These are phyloP conservation scores for Thinopyrum elongatum DNA, from an alignment of 176 grass and related monocot genomes.

Conservation along the genomic window DNA sequence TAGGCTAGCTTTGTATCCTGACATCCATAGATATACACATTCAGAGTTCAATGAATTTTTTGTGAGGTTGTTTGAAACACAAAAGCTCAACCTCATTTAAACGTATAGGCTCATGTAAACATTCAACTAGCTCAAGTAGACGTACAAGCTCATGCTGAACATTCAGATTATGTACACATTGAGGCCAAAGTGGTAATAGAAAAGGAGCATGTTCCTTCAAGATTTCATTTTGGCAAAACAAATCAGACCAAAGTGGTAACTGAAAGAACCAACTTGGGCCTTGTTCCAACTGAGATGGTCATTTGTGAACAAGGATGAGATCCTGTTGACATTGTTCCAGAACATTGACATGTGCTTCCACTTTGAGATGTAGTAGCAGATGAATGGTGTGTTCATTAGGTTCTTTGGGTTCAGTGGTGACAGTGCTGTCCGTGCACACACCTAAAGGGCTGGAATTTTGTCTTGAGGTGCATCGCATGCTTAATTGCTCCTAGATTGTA, in stretches of 20 bases:
- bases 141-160: no score
- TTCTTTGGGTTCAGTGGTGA: conserved; percentile 98
- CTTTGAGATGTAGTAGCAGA: conserved; percentile 96
- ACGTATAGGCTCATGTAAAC: no score
- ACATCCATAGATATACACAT: no score
- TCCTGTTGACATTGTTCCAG: conserved; percentile 72
- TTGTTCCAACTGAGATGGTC: conserved; percentile 85
- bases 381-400: conserved; percentile 73
- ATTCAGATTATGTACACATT: no score
- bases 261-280: conserved; percentile 25
- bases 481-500: neutral
- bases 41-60: no score
- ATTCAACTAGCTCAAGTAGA: no score
- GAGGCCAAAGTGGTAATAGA: no score
- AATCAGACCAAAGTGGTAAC: conserved; percentile 29
- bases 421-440: conserved; percentile 73
- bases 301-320: conserved; percentile 95
- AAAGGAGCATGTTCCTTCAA: no score
- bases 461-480: conserved; percentile 51
- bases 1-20: no score
- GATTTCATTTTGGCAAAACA: conserved; percentile 40
- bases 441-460: conserved; percentile 84
- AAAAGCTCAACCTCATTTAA: no score
- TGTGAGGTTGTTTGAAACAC: no score
- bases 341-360: conserved; percentile 95